Evolutionary conservation across 345 rosid species (phyloP).

Genomic region (Eucalyptus virginea): DNA sequence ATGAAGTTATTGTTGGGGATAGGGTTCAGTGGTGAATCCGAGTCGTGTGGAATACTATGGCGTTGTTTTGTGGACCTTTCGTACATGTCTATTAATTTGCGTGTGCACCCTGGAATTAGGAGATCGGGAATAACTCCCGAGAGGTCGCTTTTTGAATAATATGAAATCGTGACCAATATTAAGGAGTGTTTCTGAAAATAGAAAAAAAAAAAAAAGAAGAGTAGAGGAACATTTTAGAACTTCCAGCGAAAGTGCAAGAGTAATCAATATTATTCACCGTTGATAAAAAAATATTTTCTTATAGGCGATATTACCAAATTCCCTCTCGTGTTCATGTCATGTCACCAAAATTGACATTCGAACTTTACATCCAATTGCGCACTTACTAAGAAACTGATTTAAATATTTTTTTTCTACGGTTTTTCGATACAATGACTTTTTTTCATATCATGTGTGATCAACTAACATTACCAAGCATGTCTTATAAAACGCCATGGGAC

Average conservation of each 20-base stretch:
- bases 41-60: background rate
- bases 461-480: background rate
- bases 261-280: background rate
- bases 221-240: background rate
- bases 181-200: background rate
- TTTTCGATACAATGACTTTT: background rate
- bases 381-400: background rate
- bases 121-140: background rate
- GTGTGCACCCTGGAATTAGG: background rate
- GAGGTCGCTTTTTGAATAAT: background rate
- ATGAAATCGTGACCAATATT: background rate
- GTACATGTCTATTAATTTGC: background rate
- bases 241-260: background rate
- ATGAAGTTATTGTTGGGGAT: background rate
- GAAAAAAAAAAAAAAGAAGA: accelerated
- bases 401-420: background rate
- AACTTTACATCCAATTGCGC: background rate
- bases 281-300: background rate
- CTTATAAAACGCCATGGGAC: background rate
- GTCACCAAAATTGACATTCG: background rate
- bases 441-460: background rate
- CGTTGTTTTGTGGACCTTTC: background rate
- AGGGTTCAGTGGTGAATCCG: background rate
- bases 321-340: background rate
- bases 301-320: background rate